Base-by-base conservation (phyloP, 345 rosid genomes). In the Abelmoschus esculentus region DNA sequence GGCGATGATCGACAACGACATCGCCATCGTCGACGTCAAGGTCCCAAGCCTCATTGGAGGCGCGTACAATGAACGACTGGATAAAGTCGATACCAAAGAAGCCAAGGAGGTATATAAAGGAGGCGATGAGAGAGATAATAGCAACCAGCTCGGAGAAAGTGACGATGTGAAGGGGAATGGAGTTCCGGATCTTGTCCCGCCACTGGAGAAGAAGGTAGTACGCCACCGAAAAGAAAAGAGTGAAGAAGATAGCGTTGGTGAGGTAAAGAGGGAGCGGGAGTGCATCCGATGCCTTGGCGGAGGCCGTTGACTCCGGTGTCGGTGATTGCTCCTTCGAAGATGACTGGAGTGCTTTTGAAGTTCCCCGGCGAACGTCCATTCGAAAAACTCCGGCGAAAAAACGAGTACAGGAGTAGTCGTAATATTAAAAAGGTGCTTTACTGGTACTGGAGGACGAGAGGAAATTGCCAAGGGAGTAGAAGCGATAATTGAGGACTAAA, bases 11-110 rank as follows among this genome's bases (percentile, higher is more conserved):
- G 31, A 63, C 65, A 7, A 3, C 70, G 28, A 8, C 70, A 19
- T 68, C 44, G 0, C 61, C 75, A 9, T 82, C 67, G 29, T 71
- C 57, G 5, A 61, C 72, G 12, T 81, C 82, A 11, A 67, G 53
- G 22, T 79, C 80, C 78, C 76, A 75, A 10, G 72, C 53, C 49
- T 79, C 79, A 13, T 64, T 40, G 10, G 80, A 72, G 59, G 83
- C 71, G 70, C 81, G 80, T 2, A 62, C 12, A 53, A 79, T 72
- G 50, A 79, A 74, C 11, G 82, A 79, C 65, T 82, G 85, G 49
- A 79, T 79, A 26, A 79, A 81, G 57, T 70, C 85, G 52, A 81
- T 78, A 1, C 82, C 84, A 32, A 81, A 81, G 56, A 81, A 81
- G 4, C 80, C 80, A 6, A 71, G 38, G 13, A 71, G 74, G 68